Evolutionary conservation across 1,139 yeast genomes (phyloP), one percentile per base, ranked within the genome.

Genomic region (Suhomyces taliae): DNA sequence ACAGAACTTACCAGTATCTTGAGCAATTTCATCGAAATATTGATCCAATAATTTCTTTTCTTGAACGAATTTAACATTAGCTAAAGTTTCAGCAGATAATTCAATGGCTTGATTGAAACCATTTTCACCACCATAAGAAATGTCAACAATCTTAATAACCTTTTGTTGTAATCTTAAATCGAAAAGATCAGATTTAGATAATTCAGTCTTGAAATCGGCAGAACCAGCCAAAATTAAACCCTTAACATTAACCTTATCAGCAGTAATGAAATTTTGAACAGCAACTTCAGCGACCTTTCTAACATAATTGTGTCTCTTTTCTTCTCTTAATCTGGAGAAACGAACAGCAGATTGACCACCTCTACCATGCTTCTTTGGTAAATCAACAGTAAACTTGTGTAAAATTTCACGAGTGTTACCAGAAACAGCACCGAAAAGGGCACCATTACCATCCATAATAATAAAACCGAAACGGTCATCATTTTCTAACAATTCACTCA

Each of bases 321-420:
- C 99, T 61, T 93, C 99, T 82, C 99, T 88, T 70, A 93, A 81
- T 79, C 99, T 91, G 39, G 97, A 87, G 78, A 93, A 93, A 89
- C 99, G 98, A 58, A 93, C 69, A 40, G 99, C 99, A 53, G 99
- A 93, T 78, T 93, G 99, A 86, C 99, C 99, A 87, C 99, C 99
- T 81, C 99, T 88, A 62, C 99, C 99, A 78, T 93, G 99, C 88
- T 93, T 93, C 77, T 93, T 93, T 59, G 99, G 99, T 64, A 93
- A 79, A 70, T 93, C 99, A 50, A 93, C 99, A 3, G 97, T 87
- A 73, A 93, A 93, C 71, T 93, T 93, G 72, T 93, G 97, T 65
- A 93, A 77, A 44, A 93, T 88, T 55, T 95, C 97, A 77, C 99
- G 85, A 44, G 96, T 91, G 75, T 93, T 93, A 69, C 99, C 99